These are phyloP conservation scores for Beverwykella pulmonaria DNA, from an alignment of 495 filamentous ascomycete species.

Conservation along the genomic window DNA sequence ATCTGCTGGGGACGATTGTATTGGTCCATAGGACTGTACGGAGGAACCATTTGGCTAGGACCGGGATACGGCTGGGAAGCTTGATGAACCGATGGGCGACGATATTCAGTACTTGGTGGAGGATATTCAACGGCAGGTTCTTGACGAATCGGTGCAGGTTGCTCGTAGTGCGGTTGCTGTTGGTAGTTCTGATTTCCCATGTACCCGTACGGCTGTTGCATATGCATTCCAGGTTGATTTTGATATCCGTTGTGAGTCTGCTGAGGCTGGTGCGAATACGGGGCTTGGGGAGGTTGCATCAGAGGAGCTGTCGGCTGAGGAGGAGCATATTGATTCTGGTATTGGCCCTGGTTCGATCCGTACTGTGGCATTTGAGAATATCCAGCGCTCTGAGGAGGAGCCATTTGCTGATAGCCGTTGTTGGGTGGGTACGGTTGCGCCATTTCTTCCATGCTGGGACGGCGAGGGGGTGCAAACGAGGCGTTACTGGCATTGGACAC, in stretches of 20 bases:
- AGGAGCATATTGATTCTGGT: slow-evolving; percentile 39
- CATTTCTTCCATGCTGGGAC: slow-evolving; percentile 51
- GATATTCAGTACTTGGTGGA: slow-evolving; percentile 33
- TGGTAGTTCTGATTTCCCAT: slow-evolving; percentile 36
- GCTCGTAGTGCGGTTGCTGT: slow-evolving; percentile 41
- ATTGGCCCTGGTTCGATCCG: slow-evolving; percentile 36
- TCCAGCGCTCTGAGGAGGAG: slow-evolving; percentile 40
- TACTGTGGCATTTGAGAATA: slow-evolving; percentile 45
- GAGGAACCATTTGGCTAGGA: slow-evolving; percentile 28
- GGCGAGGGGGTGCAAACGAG: slow-evolving; percentile 48
- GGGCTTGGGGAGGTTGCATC: slow-evolving; percentile 45
- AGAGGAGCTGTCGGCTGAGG: slow-evolving; percentile 32
- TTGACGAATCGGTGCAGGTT: slow-evolving; percentile 38
- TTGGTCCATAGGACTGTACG: slow-evolving; percentile 26
- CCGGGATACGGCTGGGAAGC: slow-evolving; percentile 33
- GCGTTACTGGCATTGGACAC: slow-evolving; percentile 68
- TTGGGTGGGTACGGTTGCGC: slow-evolving; percentile 41
- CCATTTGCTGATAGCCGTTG: slow-evolving; percentile 43
- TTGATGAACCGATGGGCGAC: slow-evolving; percentile 38
- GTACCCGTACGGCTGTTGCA: slow-evolving; percentile 38
- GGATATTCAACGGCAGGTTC: slow-evolving; percentile 38
- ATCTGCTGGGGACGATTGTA: slow-evolving; percentile 35
- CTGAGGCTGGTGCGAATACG: slow-evolving; percentile 37
- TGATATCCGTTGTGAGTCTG: slow-evolving; percentile 35
- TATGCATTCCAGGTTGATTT: slow-evolving; percentile 38